Conservation (phyloP, 345 rosid species). For the Bruguiera gymnorhiza region DNA sequence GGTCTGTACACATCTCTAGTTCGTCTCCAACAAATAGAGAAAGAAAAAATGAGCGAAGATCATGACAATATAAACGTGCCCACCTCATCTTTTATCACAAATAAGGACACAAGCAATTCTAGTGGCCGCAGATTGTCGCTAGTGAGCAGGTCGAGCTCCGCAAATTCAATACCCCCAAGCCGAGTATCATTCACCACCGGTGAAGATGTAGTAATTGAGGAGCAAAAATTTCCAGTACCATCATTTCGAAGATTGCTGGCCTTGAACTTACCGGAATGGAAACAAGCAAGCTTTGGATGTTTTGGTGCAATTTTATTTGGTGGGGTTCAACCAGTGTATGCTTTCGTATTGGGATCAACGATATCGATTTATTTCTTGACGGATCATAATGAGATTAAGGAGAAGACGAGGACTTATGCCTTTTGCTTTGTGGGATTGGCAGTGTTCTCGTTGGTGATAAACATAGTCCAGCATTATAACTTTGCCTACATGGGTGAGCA, state of each 20-base stretch:
- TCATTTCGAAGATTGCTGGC: constrained; percentile 27
- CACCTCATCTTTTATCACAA: constrained; percentile 30
- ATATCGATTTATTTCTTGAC: constrained; percentile 22
- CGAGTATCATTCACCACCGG: not conserved
- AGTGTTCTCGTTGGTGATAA: constrained; percentile 18
- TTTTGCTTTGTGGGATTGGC: constrained; percentile 35
- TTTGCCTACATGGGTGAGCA: constrained; percentile 37
- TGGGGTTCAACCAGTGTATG: constrained; percentile 38
- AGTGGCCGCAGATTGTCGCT: constrained; percentile 49
- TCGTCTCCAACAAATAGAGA: constrained; percentile 28
- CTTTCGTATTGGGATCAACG: constrained; percentile 34
- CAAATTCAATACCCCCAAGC: constrained; percentile 35
- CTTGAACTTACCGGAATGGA: constrained; percentile 35
- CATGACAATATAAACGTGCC: not conserved
- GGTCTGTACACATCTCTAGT: constrained; percentile 25
- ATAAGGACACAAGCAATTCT: constrained; percentile 30
- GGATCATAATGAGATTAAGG: constrained; percentile 27
- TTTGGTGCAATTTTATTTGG: constrained; percentile 41
- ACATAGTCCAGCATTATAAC: constrained; percentile 32
- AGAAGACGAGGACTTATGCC: constrained; percentile 29
- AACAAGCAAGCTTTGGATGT: constrained; percentile 27
- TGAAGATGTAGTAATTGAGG: constrained; percentile 6
- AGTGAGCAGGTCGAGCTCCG: constrained; percentile 54
- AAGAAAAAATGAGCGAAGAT: constrained; percentile 7
- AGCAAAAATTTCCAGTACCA: constrained; percentile 14